Evolutionary conservation across 2,329 filamentous ascomycete species (phyloP).

Genomic region (Pestalotiopsis sp.): DNA sequence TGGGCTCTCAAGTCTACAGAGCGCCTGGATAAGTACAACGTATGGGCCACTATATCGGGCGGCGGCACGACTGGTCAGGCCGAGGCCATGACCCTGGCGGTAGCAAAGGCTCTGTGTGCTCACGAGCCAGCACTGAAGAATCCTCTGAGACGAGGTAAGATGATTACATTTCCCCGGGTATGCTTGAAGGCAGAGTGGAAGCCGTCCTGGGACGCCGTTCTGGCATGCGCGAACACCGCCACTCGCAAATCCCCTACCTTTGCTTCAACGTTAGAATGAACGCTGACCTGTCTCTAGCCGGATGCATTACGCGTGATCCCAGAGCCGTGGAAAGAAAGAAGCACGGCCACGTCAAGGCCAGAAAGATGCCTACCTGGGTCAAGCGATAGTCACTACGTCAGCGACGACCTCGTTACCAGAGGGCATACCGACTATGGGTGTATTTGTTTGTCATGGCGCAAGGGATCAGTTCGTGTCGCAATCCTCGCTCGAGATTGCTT

Average conservation of each 20-base stretch:
- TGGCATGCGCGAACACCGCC: neutral
- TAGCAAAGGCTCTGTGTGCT: slow-evolving; percentile 82
- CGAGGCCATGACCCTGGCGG: slow-evolving; percentile 86
- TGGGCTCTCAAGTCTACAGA: slow-evolving; percentile 86
- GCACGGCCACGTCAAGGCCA: slow-evolving; percentile 90
- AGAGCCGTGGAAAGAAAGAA: slow-evolving; percentile 98
- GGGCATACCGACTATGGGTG: neutral
- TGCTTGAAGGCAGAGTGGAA: neutral
- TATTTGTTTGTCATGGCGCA: neutral
- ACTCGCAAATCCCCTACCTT: neutral
- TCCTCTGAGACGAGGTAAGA: slow-evolving; percentile 78
- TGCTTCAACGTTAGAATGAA: slow-evolving; percentile 9
- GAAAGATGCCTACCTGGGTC: slow-evolving; percentile 98
- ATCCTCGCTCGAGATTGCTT: slow-evolving; percentile 2
- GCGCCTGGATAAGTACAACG: slow-evolving; percentile 93
- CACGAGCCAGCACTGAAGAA: slow-evolving; percentile 94
- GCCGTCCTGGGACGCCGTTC: neutral
- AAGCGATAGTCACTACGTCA: slow-evolving; percentile 58
- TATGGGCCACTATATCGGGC: slow-evolving; percentile 82
- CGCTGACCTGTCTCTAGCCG: slow-evolving; percentile 65
- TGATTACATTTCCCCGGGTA: neutral
- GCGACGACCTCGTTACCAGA: neutral
- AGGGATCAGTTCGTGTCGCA: neutral
- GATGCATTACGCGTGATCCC: slow-evolving; percentile 86
- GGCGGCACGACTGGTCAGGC: slow-evolving; percentile 95